Percentiles rank a stretch among this genome's conserved stretches.
phyloP scores from a whole-genome alignment of 305 asterid species.

The Solanum hybrid region DNA sequence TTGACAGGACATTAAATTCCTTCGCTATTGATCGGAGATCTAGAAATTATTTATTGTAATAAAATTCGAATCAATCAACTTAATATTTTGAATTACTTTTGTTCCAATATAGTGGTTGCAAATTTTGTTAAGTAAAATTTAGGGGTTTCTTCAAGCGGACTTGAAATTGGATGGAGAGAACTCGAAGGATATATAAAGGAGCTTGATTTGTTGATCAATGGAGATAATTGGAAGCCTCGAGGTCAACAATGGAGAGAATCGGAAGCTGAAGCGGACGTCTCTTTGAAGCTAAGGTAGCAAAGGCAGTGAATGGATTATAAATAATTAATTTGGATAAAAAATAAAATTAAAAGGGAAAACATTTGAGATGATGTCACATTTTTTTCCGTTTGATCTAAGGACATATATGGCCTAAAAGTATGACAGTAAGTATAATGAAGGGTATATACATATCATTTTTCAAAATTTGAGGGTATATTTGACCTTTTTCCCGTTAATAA shows the following conservation, averaged over 20 bases:
- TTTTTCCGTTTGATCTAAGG: not conserved
- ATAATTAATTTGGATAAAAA: not conserved
- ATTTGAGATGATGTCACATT: not conserved
- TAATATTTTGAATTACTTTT: not conserved
- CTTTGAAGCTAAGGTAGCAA: not conserved
- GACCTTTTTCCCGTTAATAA: not conserved
- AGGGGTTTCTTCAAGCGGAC: not conserved
- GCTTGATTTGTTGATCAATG: not conserved
- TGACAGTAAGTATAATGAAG: not conserved
- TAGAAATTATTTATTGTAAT: not conserved
- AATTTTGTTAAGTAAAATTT: too few species aligned
- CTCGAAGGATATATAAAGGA: not conserved
- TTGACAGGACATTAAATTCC: conserved; percentile 39
- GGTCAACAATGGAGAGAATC: not conserved
- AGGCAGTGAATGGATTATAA: not conserved
- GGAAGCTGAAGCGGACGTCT: not conserved
- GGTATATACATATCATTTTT: not conserved
- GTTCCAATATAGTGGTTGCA: not conserved
- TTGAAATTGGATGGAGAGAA: not conserved
- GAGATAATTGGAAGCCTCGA: not conserved
- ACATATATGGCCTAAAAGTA: not conserved
- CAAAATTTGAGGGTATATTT: too few species aligned
- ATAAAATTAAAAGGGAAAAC: not conserved
- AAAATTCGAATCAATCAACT: not conserved
- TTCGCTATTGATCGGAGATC: conserved; percentile 42